Base-by-base conservation (phyloP, 164 flowering plant genomes). In the Macadamia integrifolia region DNA sequence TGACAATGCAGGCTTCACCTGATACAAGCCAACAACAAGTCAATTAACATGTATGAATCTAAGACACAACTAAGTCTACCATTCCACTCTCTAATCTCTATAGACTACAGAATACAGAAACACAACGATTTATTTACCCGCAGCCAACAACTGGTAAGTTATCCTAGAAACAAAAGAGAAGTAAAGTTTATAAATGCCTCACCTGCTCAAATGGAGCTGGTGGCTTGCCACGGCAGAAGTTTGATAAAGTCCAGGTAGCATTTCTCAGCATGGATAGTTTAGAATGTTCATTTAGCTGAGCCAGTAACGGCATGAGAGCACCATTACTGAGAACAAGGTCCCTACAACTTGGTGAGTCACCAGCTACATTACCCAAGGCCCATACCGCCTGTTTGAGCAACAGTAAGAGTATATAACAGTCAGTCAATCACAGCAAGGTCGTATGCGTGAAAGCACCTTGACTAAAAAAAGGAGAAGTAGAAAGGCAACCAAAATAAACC, bases 341-440 rank as follows among this genome's bases (percentile, higher is more conserved):
- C 71, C 90, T 80, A 68, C 90, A 86, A 67, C 48, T 79, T n/a
- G 90, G 86, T 46, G 88, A 84, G 67, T 86, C 90, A 60, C 90
- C 90, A 64, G 90, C 90, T 76, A 86, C 83, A 74, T 86, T 86
- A 9, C 90, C 90, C 73, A 86, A 74, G 64, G 90, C 90, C 90
- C 90, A 86, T 9, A 86, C 90, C 11, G 88, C 90, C 88, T 86
- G 62, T 60, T 60, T 32, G 13, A 31, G 15, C 31, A 30, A 31
- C 5, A 32, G 62, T 60, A 60, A 32, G 32, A 29, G 13, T 12
- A 31, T 31, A 1, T 12, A 12, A 14, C 28, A 58, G 14, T 29
- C 23, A 23, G 23, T 23, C 23, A 23, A 23, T 23, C 40, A 58
- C 62, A 60, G 32, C 9, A 14, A 3, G 32, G 43, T 31, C 5